Conservation (phyloP, 2,329 filamentous ascomycete species). For the Colletotrichum tropicale region DNA sequence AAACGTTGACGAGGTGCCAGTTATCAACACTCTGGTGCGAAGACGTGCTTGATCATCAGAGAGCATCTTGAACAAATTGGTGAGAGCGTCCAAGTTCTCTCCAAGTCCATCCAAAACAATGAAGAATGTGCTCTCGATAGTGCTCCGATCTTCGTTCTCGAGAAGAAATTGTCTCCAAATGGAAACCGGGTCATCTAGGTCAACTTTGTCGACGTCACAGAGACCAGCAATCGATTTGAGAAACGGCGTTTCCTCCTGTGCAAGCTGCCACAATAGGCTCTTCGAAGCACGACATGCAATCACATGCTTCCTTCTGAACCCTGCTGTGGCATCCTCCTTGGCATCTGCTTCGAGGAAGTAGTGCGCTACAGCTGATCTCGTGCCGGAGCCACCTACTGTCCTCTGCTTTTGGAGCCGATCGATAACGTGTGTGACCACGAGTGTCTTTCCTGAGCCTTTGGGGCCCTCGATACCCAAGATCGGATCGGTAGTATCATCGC, state of each 20-base stretch:
- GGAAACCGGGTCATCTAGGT: slow-evolving; percentile 15
- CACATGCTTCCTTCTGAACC: neutral
- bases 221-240: slow-evolving; percentile 32
- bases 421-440: neutral
- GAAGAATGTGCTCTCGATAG: slow-evolving; percentile 34
- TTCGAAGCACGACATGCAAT: neutral
- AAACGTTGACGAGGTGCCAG: neutral
- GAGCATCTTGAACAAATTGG: slow-evolving; percentile 28
- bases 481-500: neutral
- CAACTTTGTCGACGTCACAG: slow-evolving; percentile 28
- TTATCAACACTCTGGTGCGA: neutral
- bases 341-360: neutral
- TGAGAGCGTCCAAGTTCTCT: slow-evolving; percentile 20
- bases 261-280: slow-evolving; percentile 32
- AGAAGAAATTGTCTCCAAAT: slow-evolving; percentile 2
- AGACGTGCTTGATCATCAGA: neutral
- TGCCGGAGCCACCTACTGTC: neutral
- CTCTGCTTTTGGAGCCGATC: neutral
- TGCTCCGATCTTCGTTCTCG: slow-evolving; percentile 32
- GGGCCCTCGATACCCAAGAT: neutral
- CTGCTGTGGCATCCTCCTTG: neutral
- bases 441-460: neutral
- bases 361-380: neutral
- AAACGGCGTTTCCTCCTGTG: slow-evolving; percentile 34
- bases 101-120: slow-evolving; percentile 34